Base-by-base conservation (phyloP, 495 filamentous ascomycete species). In the Beverwykella pulmonaria region DNA sequence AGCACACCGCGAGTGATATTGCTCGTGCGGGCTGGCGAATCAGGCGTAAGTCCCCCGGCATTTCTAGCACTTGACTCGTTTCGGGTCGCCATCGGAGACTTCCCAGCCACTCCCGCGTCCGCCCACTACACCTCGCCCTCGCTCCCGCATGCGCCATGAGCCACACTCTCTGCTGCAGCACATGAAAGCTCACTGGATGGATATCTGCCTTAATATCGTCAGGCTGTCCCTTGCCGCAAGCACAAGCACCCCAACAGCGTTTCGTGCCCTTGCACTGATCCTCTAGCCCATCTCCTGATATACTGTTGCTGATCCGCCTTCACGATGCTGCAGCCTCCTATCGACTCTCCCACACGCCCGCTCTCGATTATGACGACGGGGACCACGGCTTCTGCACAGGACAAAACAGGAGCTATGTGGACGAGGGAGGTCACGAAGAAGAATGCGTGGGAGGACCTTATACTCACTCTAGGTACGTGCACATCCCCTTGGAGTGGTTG, bases 361-460 rank as follows among this genome's bases (percentile, higher is more conserved):
- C 59, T 64, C 20, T 57, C 46, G 20, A 61, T 71, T 27, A 71
- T 71, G 69, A 68, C 69, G 34, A 68, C 59, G 23, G 64, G 39
- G 23, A 67, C 68, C 9, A 56, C 58, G 2, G 63, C 68, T 22
- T 56, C 65, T 10, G 39, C 64, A 14, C 48, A 59, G 25, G 66
- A 69, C 46, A 69, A 59, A 34, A 56, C 64, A 10, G 69, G 69
- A 10, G 53, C 41, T 7, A 36, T 59, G 39, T 71, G 69, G 69
- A 32, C 59, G 17, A 61, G 39, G 49, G 29, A 15, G 0, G 69
- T 68, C 25, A 68, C 54, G 39, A 53, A 68, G 30, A 59, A 71
- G 22, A 71, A 71, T 41, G 64, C 63, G 20, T 71, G 69, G 69
- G 69, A 71, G 23, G 64, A 71, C 53, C 60, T 71, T 5, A 71